phyloP scores from a whole-genome alignment of 495 filamentous ascomycete genomes.

The Aspergillus campestris region DNA sequence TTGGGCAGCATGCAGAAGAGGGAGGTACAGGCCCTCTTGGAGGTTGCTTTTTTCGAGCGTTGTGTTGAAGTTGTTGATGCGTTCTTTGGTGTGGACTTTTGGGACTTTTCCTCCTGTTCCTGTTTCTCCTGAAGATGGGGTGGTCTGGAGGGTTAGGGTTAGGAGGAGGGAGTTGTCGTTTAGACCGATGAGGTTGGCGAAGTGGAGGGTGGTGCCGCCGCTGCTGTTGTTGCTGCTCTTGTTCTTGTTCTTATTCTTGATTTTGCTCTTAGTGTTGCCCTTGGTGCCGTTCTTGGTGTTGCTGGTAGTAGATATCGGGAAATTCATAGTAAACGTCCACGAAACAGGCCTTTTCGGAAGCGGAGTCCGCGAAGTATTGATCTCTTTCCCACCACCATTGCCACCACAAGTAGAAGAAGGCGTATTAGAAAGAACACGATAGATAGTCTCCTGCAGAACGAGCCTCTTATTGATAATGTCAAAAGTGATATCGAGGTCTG shows the following conservation, averaged over 20 bases:
- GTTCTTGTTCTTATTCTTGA: neutral
- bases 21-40: conserved; percentile 11
- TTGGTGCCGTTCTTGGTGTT: neutral
- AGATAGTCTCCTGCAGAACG: conserved; percentile 15
- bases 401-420: too few relatives aligned
- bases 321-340: neutral
- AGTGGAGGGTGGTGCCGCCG: conserved; percentile 9
- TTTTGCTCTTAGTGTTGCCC: conserved; percentile 7
- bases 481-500: conserved; percentile 20
- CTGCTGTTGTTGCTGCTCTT: conserved; percentile 5
- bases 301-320: conserved; percentile 1
- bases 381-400: too few relatives aligned
- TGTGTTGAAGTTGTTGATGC: neutral
- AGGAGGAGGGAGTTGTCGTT: conserved; percentile 20
- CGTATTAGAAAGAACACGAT: too few relatives aligned
- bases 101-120: conserved; percentile 10
- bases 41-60: conserved; percentile 8
- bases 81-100: conserved; percentile 9
- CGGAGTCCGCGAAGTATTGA: too few relatives aligned
- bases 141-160: conserved; percentile 8
- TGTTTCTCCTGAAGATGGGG: conserved; percentile 9
- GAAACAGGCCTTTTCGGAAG: too few relatives aligned
- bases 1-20: conserved; percentile 6
- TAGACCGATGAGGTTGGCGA: conserved; percentile 23
- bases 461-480: conserved; percentile 16